These are phyloP conservation scores for Penicillium argentinense DNA, from an alignment of 495 filamentous ascomycete genomes.

Conservation along the genomic window DNA sequence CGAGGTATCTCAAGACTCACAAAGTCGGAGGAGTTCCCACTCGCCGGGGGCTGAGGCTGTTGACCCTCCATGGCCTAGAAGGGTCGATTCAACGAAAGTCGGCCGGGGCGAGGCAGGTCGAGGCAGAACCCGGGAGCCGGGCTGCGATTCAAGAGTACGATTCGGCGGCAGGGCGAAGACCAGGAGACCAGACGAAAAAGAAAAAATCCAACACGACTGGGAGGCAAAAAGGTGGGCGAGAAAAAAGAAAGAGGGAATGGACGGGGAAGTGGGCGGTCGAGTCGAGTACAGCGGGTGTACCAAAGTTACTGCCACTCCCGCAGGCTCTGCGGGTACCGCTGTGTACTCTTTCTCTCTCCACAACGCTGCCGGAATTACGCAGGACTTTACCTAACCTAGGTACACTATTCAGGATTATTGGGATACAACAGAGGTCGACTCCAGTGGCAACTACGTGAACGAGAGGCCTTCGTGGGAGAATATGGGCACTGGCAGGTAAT, in stretches of 20 bases:
- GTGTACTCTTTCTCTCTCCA: conserved; percentile 11
- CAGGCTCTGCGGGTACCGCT: conserved; percentile 13
- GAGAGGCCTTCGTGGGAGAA: too few species aligned
- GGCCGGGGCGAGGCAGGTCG: conserved; percentile 48
- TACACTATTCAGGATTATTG: too few species aligned
- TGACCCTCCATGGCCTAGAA: conserved; percentile 50
- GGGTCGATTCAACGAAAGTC: conserved; percentile 3
- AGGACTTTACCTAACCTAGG: too few species aligned
- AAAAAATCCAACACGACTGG: conserved; percentile 5
- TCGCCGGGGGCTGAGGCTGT: conserved; percentile 49
- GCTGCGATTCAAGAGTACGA: conserved; percentile 3
- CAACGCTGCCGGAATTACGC: too few species aligned
- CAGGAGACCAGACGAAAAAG: conserved; percentile 7
- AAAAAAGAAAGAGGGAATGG: conserved; percentile 16
- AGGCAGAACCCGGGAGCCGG: conserved; percentile 25
- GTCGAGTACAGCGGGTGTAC: conserved; percentile 18
- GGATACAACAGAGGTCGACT: too few species aligned
- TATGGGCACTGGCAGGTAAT: too few species aligned
- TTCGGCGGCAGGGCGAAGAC: conserved; percentile 11
- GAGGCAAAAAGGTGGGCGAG: conserved; percentile 17
- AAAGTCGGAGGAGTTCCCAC: conserved; percentile 75
- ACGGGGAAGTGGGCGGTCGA: conserved; percentile 23
- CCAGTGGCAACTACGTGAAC: too few species aligned
- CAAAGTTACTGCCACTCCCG: conserved; percentile 22
- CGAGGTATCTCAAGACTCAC: conserved; percentile 49